Evolutionary conservation across 768 basidiomycete species (phyloP), one percentile per base, ranked within the genome.

Genomic region (Rhodotorula graminis): DNA sequence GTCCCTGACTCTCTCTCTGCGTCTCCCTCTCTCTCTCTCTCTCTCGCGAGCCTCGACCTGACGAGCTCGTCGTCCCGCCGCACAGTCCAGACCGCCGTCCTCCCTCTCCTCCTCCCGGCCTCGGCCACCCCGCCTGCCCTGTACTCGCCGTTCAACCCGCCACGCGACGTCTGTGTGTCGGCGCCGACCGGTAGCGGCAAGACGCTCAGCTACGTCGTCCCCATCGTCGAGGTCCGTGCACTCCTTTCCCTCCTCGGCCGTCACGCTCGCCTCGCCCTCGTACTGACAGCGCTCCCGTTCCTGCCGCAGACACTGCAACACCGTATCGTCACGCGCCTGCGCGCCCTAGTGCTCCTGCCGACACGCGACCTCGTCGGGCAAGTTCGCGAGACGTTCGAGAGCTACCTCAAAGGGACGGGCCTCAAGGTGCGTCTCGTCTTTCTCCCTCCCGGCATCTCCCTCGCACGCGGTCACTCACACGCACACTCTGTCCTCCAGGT

Each of bases 181-280:
- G 96, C 96, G 2, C 96, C 96, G 0, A 99, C 96, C 0, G 96
- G 96, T 33, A 96, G 93, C 76, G 96, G 96, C 0, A 99, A 99
- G 81, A 99, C 95, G 0, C 84, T 99, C 42, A 91, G 92, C n/a
- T 99, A 99, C 82, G 91, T 89, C 2, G 82, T 98, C 47, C 96
- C 96, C 1, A 90, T 97, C 66, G 84, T 96, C 44, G 92, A 96
- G 85, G 92, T 90, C 69, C 69, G 82, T 23, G 44, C 44, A 12
- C 47, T 33, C 27, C n/a, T 62, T 6, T 21, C 61, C 4, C 50
- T 52, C 50, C 14, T 27, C n/a, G 27, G 9, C 15, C n/a, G n/a
- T n/a, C n/a, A n/a, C n/a, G n/a, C n/a, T n/a, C n/a, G n/a, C n/a
- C n/a, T n/a, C n/a, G n/a, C n/a, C n/a, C n/a, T n/a, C n/a, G n/a